Evolutionary conservation across 371 early-diverging fungal genomes (phyloP).

Genomic region (Mucor saturninus): DNA sequence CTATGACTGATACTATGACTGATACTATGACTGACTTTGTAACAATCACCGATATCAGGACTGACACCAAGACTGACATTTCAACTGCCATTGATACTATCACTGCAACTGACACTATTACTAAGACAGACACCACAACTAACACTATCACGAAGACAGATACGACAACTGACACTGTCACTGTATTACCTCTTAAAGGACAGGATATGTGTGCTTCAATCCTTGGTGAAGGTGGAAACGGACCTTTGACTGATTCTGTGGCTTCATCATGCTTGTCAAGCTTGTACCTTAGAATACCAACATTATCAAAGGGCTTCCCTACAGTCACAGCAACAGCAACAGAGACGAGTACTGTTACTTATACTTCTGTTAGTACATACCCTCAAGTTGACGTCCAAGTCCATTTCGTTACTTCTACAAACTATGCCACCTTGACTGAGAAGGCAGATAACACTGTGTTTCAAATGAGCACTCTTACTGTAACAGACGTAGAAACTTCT

Average conservation of each 20-base stretch:
- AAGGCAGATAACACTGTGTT: too few relatives aligned
- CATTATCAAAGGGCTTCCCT: neutral
- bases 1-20: neutral
- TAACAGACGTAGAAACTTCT: neutral
- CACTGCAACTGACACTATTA: neutral
- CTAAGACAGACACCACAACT: neutral
- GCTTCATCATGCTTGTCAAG: too few relatives aligned
- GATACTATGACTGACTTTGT: neutral
- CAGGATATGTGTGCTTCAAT: too few relatives aligned
- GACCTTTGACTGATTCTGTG: too few relatives aligned
- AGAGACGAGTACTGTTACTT: neutral
- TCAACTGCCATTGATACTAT: constrained; percentile 3
- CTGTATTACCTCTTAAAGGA: neutral
- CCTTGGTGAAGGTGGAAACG: too few relatives aligned
- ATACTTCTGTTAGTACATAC: too few relatives aligned
- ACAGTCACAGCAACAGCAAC: constrained; percentile 3
- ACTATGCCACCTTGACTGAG: too few relatives aligned
- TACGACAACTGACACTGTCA: neutral
- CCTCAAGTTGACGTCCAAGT: neutral
- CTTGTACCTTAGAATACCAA: neutral
- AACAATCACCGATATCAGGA: neutral
- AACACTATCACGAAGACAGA: neutral
- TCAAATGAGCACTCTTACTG: too few relatives aligned
- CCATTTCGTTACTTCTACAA: constrained; percentile 1
- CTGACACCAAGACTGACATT: neutral